phyloP scores from a whole-genome alignment of 108 stramenopile species.

The Nitzschia sp. region DNA sequence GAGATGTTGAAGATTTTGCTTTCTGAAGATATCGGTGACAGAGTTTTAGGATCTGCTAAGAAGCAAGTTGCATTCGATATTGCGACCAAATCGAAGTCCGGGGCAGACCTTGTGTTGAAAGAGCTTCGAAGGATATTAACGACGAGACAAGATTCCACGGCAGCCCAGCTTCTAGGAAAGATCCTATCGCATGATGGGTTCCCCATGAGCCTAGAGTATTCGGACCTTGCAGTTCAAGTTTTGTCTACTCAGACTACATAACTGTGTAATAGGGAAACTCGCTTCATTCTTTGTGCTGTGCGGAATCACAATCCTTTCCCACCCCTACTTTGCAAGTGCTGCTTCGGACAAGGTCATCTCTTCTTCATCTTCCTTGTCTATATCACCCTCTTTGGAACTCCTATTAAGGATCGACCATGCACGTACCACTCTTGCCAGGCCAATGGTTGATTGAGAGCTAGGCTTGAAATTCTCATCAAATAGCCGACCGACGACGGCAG shows the following conservation, averaged over 20 bases:
- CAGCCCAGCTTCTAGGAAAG: conserved; percentile 71
- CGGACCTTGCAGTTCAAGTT: conserved; percentile 52
- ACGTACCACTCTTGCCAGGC: background rate
- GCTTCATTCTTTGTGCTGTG: background rate
- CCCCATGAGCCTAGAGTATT: conserved; percentile 44
- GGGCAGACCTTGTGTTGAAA: conserved; percentile 48
- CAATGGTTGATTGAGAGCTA: conserved; percentile 1
- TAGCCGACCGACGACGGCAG: conserved; percentile 24
- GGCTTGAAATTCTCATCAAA: background rate
- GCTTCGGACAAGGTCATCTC: conserved; percentile 17
- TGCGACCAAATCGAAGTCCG: conserved; percentile 56
- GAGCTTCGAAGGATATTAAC: conserved; percentile 48
- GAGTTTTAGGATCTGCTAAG: conserved; percentile 46
- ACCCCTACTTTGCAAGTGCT: conserved; percentile 2
- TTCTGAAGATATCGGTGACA: conserved; percentile 40
- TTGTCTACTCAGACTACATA: conserved; percentile 2
- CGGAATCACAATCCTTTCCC: background rate
- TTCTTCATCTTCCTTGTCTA: conserved; percentile 6
- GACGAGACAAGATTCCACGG: conserved; percentile 48
- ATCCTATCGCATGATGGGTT: conserved; percentile 49
- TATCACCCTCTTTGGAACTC: background rate
- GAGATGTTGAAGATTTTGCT: conserved; percentile 33
- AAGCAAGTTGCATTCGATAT: conserved; percentile 51
- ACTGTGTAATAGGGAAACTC: background rate
- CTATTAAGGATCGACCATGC: conserved; percentile 4